Percentiles rank a stretch among this genome's conserved stretches.
Conservation (phyloP, 495 filamentous ascomycete species). For the Durotheca rogersii region DNA sequence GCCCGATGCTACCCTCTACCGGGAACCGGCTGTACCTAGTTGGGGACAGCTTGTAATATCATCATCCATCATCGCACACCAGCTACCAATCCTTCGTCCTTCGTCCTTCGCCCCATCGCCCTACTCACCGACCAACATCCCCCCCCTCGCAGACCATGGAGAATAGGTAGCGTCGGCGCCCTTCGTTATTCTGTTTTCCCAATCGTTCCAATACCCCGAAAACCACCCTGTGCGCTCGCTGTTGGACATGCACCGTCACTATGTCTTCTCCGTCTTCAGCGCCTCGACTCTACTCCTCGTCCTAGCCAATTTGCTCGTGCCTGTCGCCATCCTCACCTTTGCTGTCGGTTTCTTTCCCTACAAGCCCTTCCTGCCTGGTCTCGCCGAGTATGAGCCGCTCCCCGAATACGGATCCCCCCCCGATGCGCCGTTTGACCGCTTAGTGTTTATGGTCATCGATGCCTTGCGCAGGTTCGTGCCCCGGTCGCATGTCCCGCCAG, state of each 20-base stretch:
- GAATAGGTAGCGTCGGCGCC: slow-evolving; percentile 5
- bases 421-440: slow-evolving; percentile 74
- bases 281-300: slow-evolving; percentile 50
- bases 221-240: too few relatives aligned
- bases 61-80: slow-evolving; percentile 5
- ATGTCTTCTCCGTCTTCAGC: slow-evolving; percentile 36
- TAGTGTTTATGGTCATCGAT: slow-evolving; percentile 98
- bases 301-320: slow-evolving; percentile 74
- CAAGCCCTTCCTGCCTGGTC: slow-evolving; percentile 85
- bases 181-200: too few relatives aligned
- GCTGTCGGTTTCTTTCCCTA: slow-evolving; percentile 96
- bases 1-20: too few relatives aligned
- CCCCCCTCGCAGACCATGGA: slow-evolving; percentile 12
- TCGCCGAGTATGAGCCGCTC: slow-evolving; percentile 63
- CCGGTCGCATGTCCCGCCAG: slow-evolving; percentile 1
- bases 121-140: not conserved
- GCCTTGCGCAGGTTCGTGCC: slow-evolving; percentile 75
- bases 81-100: not conserved
- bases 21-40: too few relatives aligned
- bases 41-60: too few relatives aligned
- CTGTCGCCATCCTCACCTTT: slow-evolving; percentile 76
- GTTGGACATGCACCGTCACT: slow-evolving; percentile 34
- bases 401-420: slow-evolving; percentile 51
- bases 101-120: not conserved
- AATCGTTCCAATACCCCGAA: too few relatives aligned